Evolutionary conservation across 768 basidiomycete species (phyloP), one percentile per base, ranked within the genome.

Genomic region (Xerocomellus dryophilus): DNA sequence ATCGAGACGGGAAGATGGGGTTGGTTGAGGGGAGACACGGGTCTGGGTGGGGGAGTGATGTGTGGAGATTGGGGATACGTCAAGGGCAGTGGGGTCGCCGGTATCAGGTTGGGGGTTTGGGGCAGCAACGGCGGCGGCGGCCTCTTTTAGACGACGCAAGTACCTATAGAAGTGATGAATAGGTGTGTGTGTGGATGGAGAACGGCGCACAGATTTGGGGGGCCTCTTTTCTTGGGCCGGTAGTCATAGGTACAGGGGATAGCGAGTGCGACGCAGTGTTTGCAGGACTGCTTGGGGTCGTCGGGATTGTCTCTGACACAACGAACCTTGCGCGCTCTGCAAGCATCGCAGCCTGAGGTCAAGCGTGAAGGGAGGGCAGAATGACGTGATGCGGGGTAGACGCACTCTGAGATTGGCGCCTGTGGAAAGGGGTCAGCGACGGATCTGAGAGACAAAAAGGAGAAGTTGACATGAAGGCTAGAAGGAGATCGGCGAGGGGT

Each of bases 221-320:
- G 93, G 0, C 93, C 93, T 51, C 93, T 78, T 71, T 95, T 95
- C 78, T 93, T 93, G 18, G 93, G 93, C 67, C 90, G 88, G 68
- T 95, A 95, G 66, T 92, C 88, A 61, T 94, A 96, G 1, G 89
- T 93, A 69, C 93, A 94, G 6, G 84, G 81, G 45, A 93, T 88
- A 18, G 84, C 86, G 46, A 94, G 82, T 1, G 86, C 80, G 61
- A 87, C 77, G 68, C 91, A 94, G 66, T 93, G 91, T 67, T 90
- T 93, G 86, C 91, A 93, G 8, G 86, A 78, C 59, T 83, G 83
- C 69, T 85, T 87, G 10, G 81, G 75, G 65, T 89, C 88, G 58
- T 89, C 88, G 23, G 84, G 81, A 61, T 85, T 85, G 65, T 93
- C 91, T 57, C 86, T 78, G 7, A 86, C 85, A 64, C 90, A 93